Conservation (phyloP, 1,284 basidiomycete genomes). For the Puccinia horiana region DNA sequence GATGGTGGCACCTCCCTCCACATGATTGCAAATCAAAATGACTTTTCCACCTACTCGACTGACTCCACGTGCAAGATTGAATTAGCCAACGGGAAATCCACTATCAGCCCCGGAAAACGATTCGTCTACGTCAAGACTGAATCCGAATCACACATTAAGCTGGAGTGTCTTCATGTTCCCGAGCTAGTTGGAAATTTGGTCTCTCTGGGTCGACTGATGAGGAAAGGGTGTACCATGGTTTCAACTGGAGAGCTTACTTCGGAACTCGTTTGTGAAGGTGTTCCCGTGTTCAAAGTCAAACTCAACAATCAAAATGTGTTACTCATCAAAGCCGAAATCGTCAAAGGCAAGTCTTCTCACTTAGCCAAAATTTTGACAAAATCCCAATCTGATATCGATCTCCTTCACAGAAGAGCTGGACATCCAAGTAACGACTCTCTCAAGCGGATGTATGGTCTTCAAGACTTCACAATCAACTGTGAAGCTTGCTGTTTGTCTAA, state of each 20-base stretch:
- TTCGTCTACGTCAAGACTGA: not conserved
- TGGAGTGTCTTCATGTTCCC: not conserved
- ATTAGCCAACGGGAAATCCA: not conserved
- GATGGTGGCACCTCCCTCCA: no score
- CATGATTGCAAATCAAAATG: not conserved
- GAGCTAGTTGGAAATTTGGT: not conserved
- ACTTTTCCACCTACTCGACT: not conserved
- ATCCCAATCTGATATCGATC: not conserved
- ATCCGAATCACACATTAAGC: not conserved
- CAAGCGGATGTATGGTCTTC: not conserved
- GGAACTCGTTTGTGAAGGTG: no score
- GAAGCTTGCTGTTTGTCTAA: not conserved
- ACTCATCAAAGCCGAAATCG: no score
- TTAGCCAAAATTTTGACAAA: not conserved
- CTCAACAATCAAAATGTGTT: no score
- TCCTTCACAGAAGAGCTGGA: constrained; percentile 9
- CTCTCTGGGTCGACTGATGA: not conserved
- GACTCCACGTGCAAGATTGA: not conserved
- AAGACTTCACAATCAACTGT: not conserved
- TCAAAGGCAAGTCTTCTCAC: not conserved
- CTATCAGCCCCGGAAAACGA: not conserved
- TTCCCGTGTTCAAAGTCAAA: no score
- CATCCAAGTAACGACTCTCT: not conserved
- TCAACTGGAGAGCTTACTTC: not conserved
- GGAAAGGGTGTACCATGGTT: not conserved